Base-by-base conservation (phyloP, 108 stramenopile genomes). In the Chaetoceros tenuissimus region DNA sequence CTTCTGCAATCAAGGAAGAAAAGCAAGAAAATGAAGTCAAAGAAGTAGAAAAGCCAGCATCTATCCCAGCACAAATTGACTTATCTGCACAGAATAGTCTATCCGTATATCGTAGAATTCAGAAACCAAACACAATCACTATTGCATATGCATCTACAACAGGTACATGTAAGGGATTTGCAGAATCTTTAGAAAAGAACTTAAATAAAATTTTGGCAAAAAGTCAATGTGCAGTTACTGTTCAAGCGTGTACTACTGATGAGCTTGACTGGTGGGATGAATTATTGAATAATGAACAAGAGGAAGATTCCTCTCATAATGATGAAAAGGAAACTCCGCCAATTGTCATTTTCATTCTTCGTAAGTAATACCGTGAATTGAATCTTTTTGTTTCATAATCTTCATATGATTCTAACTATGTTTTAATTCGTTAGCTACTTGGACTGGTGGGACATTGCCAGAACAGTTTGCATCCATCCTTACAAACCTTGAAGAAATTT, bases 181-280 rank as follows among this genome's bases (percentile, higher is more conserved):
- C 83, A 28, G 24, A 46, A 3, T 54, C 74, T 13, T 51, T 88
- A 51, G 46, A 55, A 45, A 57, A 54, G 24, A 51, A 22, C 19
- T 24, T 70, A 49, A 19, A 5, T 5, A 27, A 19, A 24, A 46
- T 22, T 24, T 40, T 45, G 16, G 25, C 26, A 43, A 24, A n/a
- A 7, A 0, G 55, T 31, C 44, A 61, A 48, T 49, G 54, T 29
- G 46, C 55, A 48, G 28, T 47, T 24, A 60, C 23, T 22, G 63
- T 85, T 20, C 81, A 79, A 60, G 51, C 81, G 47, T 74, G 69
- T 22, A 43, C 56, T 10, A 51, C 79, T 25, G 74, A 75, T 45
- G 72, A 79, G 55, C 68, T 81, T 64, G 92, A 93, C 69, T 93
- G 92, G 92, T 93, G 87, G 87, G 92, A 93, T 67, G 85, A 93